Conservation (phyloP, 345 rosid genomes). For the Bretschneidera sinensis region DNA sequence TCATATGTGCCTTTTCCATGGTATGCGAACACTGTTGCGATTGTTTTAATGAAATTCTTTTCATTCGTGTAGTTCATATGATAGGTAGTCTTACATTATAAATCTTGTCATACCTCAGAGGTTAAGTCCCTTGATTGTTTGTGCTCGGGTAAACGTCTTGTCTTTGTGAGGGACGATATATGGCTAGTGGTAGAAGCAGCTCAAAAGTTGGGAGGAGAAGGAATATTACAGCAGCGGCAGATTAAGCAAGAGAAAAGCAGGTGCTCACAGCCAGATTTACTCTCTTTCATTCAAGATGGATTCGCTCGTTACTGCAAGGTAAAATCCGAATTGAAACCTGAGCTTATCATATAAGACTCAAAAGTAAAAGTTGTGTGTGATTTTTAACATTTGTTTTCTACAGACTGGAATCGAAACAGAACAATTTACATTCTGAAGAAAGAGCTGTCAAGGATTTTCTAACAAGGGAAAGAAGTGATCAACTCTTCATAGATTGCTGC, state of each 20-base stretch:
- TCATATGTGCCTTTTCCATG: slow-evolving; percentile 47
- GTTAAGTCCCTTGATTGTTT: slow-evolving; percentile 29
- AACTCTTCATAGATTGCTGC: no score
- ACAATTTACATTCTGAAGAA: no score
- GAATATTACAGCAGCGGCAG: background rate
- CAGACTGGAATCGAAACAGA: no score
- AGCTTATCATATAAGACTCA: no score
- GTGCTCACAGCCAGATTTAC: background rate
- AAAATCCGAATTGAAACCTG: background rate
- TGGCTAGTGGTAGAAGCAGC: slow-evolving; percentile 36
- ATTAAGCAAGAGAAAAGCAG: background rate
- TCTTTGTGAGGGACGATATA: slow-evolving; percentile 35
- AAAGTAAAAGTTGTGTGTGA: no score
- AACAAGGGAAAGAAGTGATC: no score
- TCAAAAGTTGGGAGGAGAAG: slow-evolving; percentile 33
- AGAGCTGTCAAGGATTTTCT: no score
- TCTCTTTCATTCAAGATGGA: slow-evolving; percentile 3
- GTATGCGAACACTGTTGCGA: slow-evolving; percentile 22
- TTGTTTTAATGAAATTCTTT: background rate
- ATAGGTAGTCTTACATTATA: background rate
- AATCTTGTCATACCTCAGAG: slow-evolving; percentile 19
- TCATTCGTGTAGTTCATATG: background rate
- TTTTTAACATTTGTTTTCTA: background rate
- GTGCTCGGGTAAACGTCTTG: slow-evolving; percentile 30
- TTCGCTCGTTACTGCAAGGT: background rate